Percentiles rank a stretch among this genome's conserved stretches.
phyloP scores from a whole-genome alignment of 192 early-diverging fungal species.

The Umbelopsis sp. region DNA sequence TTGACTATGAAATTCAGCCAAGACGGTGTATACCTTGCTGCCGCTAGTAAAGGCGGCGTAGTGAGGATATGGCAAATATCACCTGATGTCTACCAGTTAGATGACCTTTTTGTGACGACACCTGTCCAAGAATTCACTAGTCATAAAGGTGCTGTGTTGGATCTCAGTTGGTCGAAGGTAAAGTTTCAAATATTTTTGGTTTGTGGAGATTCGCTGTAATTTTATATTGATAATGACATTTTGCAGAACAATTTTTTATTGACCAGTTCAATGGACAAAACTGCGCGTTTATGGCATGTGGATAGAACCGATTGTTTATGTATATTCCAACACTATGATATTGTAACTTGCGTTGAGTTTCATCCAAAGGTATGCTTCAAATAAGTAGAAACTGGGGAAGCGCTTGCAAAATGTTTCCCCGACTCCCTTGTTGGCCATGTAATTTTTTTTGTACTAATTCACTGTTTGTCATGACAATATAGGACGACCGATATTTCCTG shows the following conservation, averaged over 20 bases:
- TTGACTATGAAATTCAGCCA: conserved; percentile 11
- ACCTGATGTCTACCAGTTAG: background rate
- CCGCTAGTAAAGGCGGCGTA: conserved; percentile 9
- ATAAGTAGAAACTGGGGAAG: background rate
- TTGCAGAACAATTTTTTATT: conserved; percentile 75
- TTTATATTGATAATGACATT: conserved; percentile 15
- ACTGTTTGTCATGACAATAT: background rate
- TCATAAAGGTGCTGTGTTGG: conserved; percentile 27
- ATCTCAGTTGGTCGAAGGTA: conserved; percentile 69
- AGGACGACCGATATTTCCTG: conserved; percentile 46
- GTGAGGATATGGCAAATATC: conserved; percentile 1
- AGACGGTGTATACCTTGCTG: background rate
- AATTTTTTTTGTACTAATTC: background rate
- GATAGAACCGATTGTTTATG: conserved; percentile 72
- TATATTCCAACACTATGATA: conserved; percentile 76
- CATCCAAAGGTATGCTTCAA: conserved; percentile 55
- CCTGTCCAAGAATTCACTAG: conserved; percentile 20
- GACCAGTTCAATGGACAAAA: conserved; percentile 80
- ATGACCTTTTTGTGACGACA: conserved; percentile 18
- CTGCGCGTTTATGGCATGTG: conserved; percentile 83
- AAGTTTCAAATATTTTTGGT: background rate
- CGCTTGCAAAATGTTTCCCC: background rate
- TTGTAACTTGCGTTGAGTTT: conserved; percentile 78
- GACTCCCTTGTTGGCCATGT: background rate
- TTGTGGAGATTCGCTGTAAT: background rate